A percentile compares a stretch with the other conserved stretches of the same genome.
phyloP scores from a whole-genome alignment of 202 grass and related monocot genomes.

The Saccharum hybrid region DNA sequence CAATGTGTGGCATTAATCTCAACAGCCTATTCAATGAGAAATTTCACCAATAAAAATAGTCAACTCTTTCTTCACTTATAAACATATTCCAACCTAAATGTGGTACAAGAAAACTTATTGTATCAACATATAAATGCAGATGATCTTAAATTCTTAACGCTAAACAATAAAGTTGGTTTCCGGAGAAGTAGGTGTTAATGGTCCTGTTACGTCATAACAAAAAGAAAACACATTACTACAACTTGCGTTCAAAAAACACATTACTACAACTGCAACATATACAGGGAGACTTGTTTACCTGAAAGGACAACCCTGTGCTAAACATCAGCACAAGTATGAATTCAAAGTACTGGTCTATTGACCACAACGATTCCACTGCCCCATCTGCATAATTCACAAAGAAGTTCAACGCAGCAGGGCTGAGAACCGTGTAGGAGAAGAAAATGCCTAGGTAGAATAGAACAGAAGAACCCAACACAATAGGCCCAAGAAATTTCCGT shows the following conservation, averaged over 20 bases:
- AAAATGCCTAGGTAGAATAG: slow-evolving; percentile 90
- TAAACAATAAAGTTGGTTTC: slow-evolving; percentile 11
- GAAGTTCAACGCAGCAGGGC: slow-evolving; percentile 93
- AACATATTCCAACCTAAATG: slow-evolving; percentile 19
- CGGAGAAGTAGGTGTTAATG: neutral
- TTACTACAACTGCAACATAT: neutral
- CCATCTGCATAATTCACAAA: slow-evolving; percentile 98
- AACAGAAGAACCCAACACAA: slow-evolving; percentile 94
- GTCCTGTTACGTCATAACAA: slow-evolving; percentile 5
- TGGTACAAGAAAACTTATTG: neutral
- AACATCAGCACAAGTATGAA: slow-evolving; percentile 96
- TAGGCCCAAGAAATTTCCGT: slow-evolving; percentile 86
- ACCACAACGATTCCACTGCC: slow-evolving; percentile 95
- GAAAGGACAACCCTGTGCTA: slow-evolving; percentile 95
- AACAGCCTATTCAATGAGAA: neutral
- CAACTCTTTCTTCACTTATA: neutral
- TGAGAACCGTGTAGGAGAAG: slow-evolving; percentile 91
- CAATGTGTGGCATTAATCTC: neutral
- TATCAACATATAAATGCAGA: slow-evolving; percentile 23
- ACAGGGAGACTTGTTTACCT: slow-evolving; percentile 57
- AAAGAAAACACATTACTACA: neutral
- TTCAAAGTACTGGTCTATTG: slow-evolving; percentile 98
- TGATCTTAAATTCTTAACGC: neutral
- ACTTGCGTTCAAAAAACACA: neutral
- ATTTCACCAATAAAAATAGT: neutral